phyloP scores from a whole-genome alignment of 2,329 filamentous ascomycete species.

The Sporothrix pseudoabietina region DNA sequence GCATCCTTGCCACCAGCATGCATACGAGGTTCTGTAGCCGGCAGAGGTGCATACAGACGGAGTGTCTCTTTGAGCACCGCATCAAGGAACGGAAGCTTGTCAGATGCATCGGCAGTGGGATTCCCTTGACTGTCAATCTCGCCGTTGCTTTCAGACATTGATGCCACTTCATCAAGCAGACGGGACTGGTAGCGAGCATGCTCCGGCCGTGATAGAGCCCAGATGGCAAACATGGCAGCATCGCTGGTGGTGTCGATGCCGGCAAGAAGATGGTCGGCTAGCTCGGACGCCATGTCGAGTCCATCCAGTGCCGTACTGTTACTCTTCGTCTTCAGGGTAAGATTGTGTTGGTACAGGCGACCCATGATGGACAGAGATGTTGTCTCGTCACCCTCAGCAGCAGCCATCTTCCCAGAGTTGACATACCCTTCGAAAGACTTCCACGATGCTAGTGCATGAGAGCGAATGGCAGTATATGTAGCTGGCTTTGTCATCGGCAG shows the following conservation, averaged over 20 bases:
- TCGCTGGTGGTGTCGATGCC: conserved; percentile 55
- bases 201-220: conserved; percentile 50
- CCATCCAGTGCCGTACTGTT: conserved; percentile 40
- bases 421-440: conserved; percentile 31
- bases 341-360: conserved; percentile 40
- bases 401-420: conserved; percentile 17
- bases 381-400: conserved; percentile 35
- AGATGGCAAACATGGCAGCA: conserved; percentile 54
- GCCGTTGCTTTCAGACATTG: background rate
- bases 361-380: conserved; percentile 40
- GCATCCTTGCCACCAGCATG: conserved; percentile 38
- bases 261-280: conserved; percentile 56
- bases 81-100: conserved; percentile 49
- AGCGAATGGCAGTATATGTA: conserved; percentile 54
- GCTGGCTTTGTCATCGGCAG: conserved; percentile 54
- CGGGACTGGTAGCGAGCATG: conserved; percentile 49
- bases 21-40: conserved; percentile 54
- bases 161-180: conserved; percentile 48
- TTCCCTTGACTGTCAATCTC: conserved; percentile 38
- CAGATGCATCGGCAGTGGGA: conserved; percentile 43
- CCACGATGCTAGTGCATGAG: conserved; percentile 38
- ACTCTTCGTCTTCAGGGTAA: conserved; percentile 25
- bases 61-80: conserved; percentile 56
- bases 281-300: conserved; percentile 55
- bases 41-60: conserved; percentile 53